Percentiles rank a stretch among this genome's conserved stretches.
phyloP scores from a whole-genome alignment of 1,139 yeast species.

The Taiozyma sp. region DNA sequence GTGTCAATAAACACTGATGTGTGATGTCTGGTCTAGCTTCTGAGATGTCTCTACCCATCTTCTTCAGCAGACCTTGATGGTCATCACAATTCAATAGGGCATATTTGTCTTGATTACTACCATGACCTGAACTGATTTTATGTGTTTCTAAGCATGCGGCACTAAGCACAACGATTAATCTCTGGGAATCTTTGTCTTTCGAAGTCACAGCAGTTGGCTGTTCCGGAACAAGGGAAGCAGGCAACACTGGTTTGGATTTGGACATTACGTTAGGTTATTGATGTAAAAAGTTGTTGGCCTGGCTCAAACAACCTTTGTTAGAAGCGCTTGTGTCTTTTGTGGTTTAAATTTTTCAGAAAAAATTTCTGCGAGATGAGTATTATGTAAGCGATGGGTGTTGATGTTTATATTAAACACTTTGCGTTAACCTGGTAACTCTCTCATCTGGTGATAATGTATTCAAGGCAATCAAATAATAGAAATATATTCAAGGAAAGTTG shows the following conservation, averaged over 20 bases:
- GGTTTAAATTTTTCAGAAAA: background rate
- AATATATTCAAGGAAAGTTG: too few species aligned
- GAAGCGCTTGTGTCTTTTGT: background rate
- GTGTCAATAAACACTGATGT: constrained; percentile 88
- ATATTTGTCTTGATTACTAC: constrained; percentile 86
- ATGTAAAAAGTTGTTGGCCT: background rate
- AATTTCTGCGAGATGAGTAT: background rate
- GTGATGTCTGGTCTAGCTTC: constrained; percentile 99
- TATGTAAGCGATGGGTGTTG: background rate
- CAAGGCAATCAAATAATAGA: too few species aligned
- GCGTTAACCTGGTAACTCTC: too few species aligned
- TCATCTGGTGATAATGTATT: too few species aligned
- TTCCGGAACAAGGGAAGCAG: constrained; percentile 75
- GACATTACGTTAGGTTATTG: background rate
- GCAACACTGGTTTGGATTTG: constrained; percentile 31
- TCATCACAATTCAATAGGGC: constrained; percentile 95
- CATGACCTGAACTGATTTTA: constrained; percentile 62
- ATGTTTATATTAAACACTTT: too few species aligned
- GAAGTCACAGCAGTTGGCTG: constrained; percentile 81
- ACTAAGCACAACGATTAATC: constrained; percentile 87
- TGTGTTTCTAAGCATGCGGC: constrained; percentile 96
- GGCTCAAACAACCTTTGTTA: background rate
- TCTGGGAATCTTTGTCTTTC: constrained; percentile 75
- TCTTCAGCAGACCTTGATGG: constrained; percentile 91
- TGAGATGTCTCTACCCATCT: constrained; percentile 95